phyloP scores from a whole-genome alignment of 2,329 filamentous ascomycete species.

The Periconia sp. region DNA sequence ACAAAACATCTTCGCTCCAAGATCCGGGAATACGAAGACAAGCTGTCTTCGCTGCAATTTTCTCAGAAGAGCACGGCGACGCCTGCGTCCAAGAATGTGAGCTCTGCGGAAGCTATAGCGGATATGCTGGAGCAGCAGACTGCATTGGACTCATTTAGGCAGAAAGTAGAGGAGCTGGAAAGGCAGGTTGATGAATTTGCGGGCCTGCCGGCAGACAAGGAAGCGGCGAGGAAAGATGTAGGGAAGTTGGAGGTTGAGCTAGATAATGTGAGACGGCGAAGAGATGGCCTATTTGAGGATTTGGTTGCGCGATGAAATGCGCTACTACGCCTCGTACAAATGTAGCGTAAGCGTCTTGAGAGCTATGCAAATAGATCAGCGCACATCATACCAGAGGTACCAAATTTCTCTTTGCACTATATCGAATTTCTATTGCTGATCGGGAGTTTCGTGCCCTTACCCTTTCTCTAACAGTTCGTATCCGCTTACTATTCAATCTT shows the following conservation, averaged over 20 bases:
- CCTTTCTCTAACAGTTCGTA: too few species aligned
- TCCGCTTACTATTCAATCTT: slow-evolving; percentile 12
- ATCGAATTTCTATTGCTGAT: too few species aligned
- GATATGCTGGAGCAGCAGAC: slow-evolving; percentile 66
- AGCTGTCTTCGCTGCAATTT: slow-evolving; percentile 45
- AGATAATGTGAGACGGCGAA: slow-evolving; percentile 62
- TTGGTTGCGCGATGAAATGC: slow-evolving; percentile 68
- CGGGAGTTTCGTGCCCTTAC: too few species aligned
- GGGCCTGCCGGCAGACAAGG: slow-evolving; percentile 73
- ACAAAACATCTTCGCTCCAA: slow-evolving; percentile 71
- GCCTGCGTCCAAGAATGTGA: slow-evolving; percentile 38
- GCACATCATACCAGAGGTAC: too few species aligned
- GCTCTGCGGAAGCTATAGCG: slow-evolving; percentile 59
- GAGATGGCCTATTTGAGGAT: slow-evolving; percentile 78
- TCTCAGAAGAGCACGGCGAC: slow-evolving; percentile 26
- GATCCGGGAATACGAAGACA: slow-evolving; percentile 66
- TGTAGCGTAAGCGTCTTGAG: too few species aligned
- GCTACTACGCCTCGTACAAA: too few species aligned
- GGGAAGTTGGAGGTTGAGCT: slow-evolving; percentile 71
- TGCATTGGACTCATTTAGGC: slow-evolving; percentile 65
- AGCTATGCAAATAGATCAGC: too few species aligned
- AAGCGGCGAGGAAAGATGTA: slow-evolving; percentile 72
- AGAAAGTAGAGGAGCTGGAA: slow-evolving; percentile 66
- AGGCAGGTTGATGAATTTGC: slow-evolving; percentile 69
- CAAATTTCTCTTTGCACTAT: too few species aligned